Base-by-base conservation (phyloP, 2,329 filamentous ascomycete species). In the Alternaria consortialis region DNA sequence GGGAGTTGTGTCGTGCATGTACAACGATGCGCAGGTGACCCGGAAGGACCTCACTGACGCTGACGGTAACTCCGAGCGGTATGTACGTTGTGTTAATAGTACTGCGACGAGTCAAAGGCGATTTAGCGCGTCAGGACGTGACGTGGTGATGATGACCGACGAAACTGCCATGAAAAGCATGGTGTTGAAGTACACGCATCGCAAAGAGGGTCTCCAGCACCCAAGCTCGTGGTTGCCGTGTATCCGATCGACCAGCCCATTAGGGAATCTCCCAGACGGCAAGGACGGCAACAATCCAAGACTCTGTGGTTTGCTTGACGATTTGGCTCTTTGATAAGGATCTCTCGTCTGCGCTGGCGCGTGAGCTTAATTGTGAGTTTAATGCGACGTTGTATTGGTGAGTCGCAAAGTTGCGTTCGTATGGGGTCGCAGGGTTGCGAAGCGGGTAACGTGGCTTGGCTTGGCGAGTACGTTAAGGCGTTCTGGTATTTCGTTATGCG, bases 1-100 rank as follows among this genome's bases (percentile, higher is more conserved):
- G 29, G 52, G 31, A 34, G 7, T 50, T 17, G 46, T 25, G 32
- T 13, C 32, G 46, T n/a, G 15, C 46, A 36, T 50, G 13, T 36
- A 37, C 29, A 36, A 36, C 50, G 56, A 36, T 44, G n/a, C 11
- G 46, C 46, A 50, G 46, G 61, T 64, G 61, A 61, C 61, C 27
- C 42, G n/a, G 20, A 32, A 60, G 61, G 61, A 64, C 58, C 9
- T 48, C 15, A 15, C 20, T 40, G 15, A n/a, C 43, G 20, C 27
- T 51, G 34, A 36, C 12, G 32, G 23, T 8, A 42, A 29, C 27
- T 25, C 27, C 5, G 25, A 34, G 23, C 42, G 46, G 7, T 39
- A 43, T 40, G 47, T 60, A 52, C 46, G 44, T n/a, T 13, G 2
- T 39, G 56, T 56, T 29, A 40, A 37, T 34, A 27, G 32, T 48